These are phyloP conservation scores for Talaromyces proteolyticus DNA, from an alignment of 495 filamentous ascomycete species.

Conservation along the genomic window DNA sequence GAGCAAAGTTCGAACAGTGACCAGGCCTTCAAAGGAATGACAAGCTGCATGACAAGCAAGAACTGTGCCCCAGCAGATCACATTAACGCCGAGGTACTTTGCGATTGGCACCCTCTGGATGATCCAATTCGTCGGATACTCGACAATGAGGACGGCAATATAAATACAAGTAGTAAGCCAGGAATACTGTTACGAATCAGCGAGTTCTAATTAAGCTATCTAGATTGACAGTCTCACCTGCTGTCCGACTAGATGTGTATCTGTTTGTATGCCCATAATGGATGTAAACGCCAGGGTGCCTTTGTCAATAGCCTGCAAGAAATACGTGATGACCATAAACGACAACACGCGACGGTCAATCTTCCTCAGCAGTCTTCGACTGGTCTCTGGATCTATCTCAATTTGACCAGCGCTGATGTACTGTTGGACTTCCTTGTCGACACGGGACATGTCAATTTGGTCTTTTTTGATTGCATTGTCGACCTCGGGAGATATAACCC, in stretches of 20 bases:
- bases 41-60: slow-evolving; percentile 56
- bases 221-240: slow-evolving; percentile 19
- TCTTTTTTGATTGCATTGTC: slow-evolving; percentile 37
- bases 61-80: slow-evolving; percentile 52
- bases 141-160: slow-evolving; percentile 46
- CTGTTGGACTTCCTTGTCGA: slow-evolving; percentile 60
- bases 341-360: slow-evolving; percentile 51
- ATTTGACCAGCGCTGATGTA: slow-evolving; percentile 47
- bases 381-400: slow-evolving; percentile 48
- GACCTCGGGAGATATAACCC: slow-evolving; percentile 25
- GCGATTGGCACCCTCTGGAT: slow-evolving; percentile 56
- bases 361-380: slow-evolving; percentile 42
- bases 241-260: slow-evolving; percentile 49
- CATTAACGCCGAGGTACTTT: slow-evolving; percentile 56
- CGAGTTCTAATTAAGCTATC: slow-evolving; percentile 3
- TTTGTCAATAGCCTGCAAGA: slow-evolving; percentile 69
- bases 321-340: slow-evolving; percentile 49
- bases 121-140: slow-evolving; percentile 53
- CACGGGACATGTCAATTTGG: slow-evolving; percentile 42
- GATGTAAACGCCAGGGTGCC: slow-evolving; percentile 64
- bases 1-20: slow-evolving; percentile 53
- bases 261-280: slow-evolving; percentile 59
- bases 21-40: slow-evolving; percentile 49
- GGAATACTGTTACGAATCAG: slow-evolving; percentile 27
- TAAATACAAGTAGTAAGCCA: slow-evolving; percentile 52